These are phyloP conservation scores for Diaporthe velutina DNA, from an alignment of 2,329 filamentous ascomycete genomes.

Conservation along the genomic window DNA sequence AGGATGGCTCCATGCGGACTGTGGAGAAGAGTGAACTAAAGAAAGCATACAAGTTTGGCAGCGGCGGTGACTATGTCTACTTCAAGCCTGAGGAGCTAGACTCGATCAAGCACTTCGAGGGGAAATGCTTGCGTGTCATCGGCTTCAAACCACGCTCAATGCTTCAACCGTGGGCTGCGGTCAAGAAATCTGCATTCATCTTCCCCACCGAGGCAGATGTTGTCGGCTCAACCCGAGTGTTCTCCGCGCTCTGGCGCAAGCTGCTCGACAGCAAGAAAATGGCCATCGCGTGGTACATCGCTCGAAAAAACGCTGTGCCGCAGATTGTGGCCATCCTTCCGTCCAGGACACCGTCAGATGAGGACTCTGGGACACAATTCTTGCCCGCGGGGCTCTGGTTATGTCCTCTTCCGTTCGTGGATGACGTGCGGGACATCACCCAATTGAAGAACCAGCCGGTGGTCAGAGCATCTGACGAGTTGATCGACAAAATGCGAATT, in stretches of 20 bases:
- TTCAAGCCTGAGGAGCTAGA: conserved; percentile 90
- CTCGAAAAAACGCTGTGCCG: conserved; percentile 84
- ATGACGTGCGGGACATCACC: conserved; percentile 86
- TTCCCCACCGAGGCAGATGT: conserved; percentile 93
- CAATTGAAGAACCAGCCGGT: conserved; percentile 59
- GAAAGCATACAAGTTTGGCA: conserved; percentile 97
- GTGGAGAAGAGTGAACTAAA: conserved; percentile 86
- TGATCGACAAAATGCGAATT: conserved; percentile 85
- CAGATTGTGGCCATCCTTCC: conserved; percentile 86
- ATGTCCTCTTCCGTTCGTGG: conserved; percentile 87
- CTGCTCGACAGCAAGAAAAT: conserved; percentile 84
- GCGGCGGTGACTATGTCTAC: conserved; percentile 87
- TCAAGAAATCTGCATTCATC: conserved; percentile 90
- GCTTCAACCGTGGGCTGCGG: conserved; percentile 85
- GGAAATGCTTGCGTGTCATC: conserved; percentile 85
- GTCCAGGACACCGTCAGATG: conserved; percentile 74
- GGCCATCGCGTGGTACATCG: conserved; percentile 89
- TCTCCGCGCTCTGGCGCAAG: conserved; percentile 91
- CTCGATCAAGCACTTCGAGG: conserved; percentile 82
- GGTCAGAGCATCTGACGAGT: conserved; percentile 70
- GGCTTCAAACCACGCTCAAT: conserved; percentile 88
- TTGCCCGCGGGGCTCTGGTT: conserved; percentile 91
- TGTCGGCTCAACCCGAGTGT: conserved; percentile 92
- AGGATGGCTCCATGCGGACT: conserved; percentile 81
- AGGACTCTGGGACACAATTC: conserved; percentile 74